Evolutionary conservation across 2,329 filamentous ascomycete genomes (phyloP), one percentile per base, ranked within the genome.

Genomic region (Cytospora leucostoma): DNA sequence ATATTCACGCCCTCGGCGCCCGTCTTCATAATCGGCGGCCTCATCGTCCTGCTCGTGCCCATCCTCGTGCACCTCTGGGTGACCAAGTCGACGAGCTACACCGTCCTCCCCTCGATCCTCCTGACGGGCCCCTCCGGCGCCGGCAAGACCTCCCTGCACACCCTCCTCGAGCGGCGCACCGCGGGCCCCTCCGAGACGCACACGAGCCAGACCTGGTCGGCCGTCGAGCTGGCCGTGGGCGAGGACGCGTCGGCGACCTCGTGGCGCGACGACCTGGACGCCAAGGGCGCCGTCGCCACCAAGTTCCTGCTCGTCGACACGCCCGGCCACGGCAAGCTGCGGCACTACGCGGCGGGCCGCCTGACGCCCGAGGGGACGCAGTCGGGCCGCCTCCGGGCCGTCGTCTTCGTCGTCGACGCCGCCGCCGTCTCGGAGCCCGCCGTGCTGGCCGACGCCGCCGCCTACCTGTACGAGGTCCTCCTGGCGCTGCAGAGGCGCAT

Each of bases 251-350:
- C 75, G 67, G 77, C 75, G 67, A 77, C 75, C 59, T 79, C 80
- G 47, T 84, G 79, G 77, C 78, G 79, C 62, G 73, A 77, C 65
- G 80, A 88, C 71, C 84, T 85, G 74, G 83, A 86, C 68, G 80
- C 83, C 66, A 72, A 77, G 47, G 78, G 79, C 61, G 80, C 82
- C 62, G 78, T 77, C 58, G 87, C 89, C 73, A 87, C 85, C 68
- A 89, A 87, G 73, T 91, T 95, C 74, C 79, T 90, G 49, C 79
- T 98, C 38, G 79, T 91, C 72, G 95, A 99, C 78, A 98, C 94
- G 0, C 95, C 95, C 0, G 95, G 95, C 47, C 95, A 99, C 79
- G 93, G 92, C 70, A 99, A 99, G 78, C 86, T 99, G 64, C 91
- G 95, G 65, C 84, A 87, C 70, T 81, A 86, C 68, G 87, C 90